Base-by-base conservation (phyloP, 139 green algal genomes). In the Mesostigma viride region DNA sequence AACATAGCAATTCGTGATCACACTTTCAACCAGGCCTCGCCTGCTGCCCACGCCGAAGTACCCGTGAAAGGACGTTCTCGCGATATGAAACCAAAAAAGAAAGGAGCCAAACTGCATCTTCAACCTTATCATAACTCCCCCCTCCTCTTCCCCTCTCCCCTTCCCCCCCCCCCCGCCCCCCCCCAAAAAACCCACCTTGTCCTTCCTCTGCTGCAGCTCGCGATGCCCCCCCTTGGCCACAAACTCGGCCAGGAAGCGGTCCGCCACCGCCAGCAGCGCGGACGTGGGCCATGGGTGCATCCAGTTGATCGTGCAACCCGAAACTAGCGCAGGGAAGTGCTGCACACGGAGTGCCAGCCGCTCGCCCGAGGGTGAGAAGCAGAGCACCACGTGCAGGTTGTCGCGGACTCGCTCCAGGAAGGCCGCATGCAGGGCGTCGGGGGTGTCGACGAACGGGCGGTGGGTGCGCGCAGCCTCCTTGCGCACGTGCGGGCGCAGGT, bases 231-330 rank as follows among this genome's bases (percentile, higher is more conserved):
- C n/a, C n/a, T n/a, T n/a, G n/a, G n/a, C n/a, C 6, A 70, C 44
- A 71, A 94, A 95, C 73, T 88, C 82, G 66, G 86, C 81, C 45
- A 96, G 86, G 79, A 93, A 91, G 67, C 94, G 91, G 67, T 76
- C 79, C 26, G 83, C 85, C 64, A 95, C 87, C 11, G 69, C 71
- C 62, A 80, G 79, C 1, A 91, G 71, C 20, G 84, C 84, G 58
- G 87, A 78, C 70, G 84, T 74, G 17, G 84, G 84, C 84, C 84
- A 92, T 11, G 84, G 84, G 66, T 88, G 68, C 71, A 86, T 94
- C 91, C 91, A 97, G 72, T 97, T 86, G 69, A 97, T 92, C 26
- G 90, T 95, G 83, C 84, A 94, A 44, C 89, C 91, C 74, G 89
- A 91, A 71, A 97, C 92, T 44, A 97, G 83, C 28, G 88, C 90